These are phyloP conservation scores for Lunasporangiospora selenospora DNA, from an alignment of 192 early-diverging fungal species.

Conservation along the genomic window DNA sequence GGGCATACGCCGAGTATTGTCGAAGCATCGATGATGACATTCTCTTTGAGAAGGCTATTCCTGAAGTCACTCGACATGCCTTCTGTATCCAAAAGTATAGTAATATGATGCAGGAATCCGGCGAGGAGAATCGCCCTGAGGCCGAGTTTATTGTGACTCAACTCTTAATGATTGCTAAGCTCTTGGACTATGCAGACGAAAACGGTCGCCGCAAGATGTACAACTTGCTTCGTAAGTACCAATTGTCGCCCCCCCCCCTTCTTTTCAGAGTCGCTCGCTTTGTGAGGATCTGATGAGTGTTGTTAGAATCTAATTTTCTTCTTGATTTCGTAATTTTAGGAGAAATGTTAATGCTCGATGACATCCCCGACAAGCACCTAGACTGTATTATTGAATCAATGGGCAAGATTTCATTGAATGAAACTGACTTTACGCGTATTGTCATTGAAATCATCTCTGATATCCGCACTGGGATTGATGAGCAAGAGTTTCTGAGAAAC, in stretches of 20 bases:
- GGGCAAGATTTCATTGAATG: conserved; percentile 75
- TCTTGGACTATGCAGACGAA: conserved; percentile 90
- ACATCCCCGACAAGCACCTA: conserved; percentile 80
- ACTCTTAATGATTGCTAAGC: conserved; percentile 77
- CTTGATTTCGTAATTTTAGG: conserved; percentile 43
- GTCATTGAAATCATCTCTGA: conserved; percentile 81
- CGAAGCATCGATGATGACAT: conserved; percentile 63
- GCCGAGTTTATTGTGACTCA: conserved; percentile 74
- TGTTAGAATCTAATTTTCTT: conserved; percentile 4
- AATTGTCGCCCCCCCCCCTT: too few species aligned
- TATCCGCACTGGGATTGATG: conserved; percentile 64
- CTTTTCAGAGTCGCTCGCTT: conserved; percentile 3
- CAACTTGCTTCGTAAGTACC: conserved; percentile 69
- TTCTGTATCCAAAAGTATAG: conserved; percentile 65
- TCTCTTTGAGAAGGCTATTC: conserved; percentile 68
- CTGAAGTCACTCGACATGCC: conserved; percentile 68
- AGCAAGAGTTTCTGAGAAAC: conserved; percentile 40
- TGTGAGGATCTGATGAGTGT: not conserved
- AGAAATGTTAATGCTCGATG: conserved; percentile 77
- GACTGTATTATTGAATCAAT: conserved; percentile 80
- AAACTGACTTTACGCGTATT: conserved; percentile 86
- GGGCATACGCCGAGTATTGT: conserved; percentile 52
- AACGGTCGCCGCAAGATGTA: conserved; percentile 84
- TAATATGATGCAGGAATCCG: conserved; percentile 55
- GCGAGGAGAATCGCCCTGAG: conserved; percentile 52